phyloP scores from a whole-genome alignment of 345 rosid species.

The Pugionium cornutum region DNA sequence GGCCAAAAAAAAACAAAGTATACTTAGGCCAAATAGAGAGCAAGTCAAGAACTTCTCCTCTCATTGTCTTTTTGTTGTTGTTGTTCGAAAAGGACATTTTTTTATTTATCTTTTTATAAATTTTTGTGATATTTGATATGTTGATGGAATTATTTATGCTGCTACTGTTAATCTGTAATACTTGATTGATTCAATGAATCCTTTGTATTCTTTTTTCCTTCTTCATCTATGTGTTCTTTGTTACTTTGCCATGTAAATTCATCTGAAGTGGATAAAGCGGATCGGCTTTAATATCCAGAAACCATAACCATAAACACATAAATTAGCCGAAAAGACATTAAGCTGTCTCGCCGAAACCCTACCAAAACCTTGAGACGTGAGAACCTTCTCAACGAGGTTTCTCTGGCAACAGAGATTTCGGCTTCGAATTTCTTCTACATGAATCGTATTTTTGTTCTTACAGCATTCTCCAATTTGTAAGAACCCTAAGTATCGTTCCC shows the following conservation, averaged over 20 bases:
- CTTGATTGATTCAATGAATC: too few relatives aligned
- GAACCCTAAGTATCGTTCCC: constrained; percentile 5
- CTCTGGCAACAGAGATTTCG: constrained; percentile 31
- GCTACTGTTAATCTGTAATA: constrained; percentile 6
- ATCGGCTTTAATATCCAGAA: constrained; percentile 21
- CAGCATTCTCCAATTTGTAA: constrained; percentile 19
- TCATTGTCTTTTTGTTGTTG: not conserved
- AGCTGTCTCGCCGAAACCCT: constrained; percentile 47
- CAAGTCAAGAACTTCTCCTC: constrained; percentile 22
- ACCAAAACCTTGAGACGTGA: constrained; percentile 49
- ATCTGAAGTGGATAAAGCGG: not conserved
- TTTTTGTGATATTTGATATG: constrained; percentile 33
- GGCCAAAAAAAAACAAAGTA: constrained; percentile 26
- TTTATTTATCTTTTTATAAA: constrained; percentile 23
- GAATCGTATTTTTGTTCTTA: not conserved
- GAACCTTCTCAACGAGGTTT: not conserved
- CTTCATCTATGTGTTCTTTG: too few relatives aligned
- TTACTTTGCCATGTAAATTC: too few relatives aligned
- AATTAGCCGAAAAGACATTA: constrained; percentile 3
- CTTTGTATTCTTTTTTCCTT: too few relatives aligned
- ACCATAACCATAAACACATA: constrained; percentile 6
- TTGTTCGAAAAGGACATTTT: constrained; percentile 35
- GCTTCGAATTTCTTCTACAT: constrained; percentile 40
- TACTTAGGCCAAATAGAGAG: constrained; percentile 23
- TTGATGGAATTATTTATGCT: constrained; percentile 22